Evolutionary conservation across 371 early-diverging fungal genomes (phyloP).

Genomic region (Rhizopus stolonifer): DNA sequence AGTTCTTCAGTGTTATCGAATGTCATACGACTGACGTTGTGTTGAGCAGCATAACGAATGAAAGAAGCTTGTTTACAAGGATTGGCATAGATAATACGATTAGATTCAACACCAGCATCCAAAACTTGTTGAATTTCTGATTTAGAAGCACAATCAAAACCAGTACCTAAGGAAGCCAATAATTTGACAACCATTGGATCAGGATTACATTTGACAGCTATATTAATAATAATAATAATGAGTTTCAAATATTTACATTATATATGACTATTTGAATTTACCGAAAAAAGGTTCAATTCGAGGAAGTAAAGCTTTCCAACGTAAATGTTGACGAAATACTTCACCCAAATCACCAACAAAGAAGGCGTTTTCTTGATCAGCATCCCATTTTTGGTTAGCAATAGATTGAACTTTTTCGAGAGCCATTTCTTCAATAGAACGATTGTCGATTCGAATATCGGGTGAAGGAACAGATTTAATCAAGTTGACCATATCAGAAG

Average conservation of each 20-base stretch:
- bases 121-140: constrained; percentile 87
- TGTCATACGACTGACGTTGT: constrained; percentile 89
- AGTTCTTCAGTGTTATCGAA: constrained; percentile 98
- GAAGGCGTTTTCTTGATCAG: constrained; percentile 86
- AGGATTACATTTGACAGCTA: constrained; percentile 96
- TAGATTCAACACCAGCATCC: constrained; percentile 73
- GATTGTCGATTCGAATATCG: constrained; percentile 28
- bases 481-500: constrained; percentile 9
- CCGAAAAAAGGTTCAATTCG: constrained; percentile 94
- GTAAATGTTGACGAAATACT: constrained; percentile 80
- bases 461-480: constrained; percentile 16
- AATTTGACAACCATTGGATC: constrained; percentile 84
- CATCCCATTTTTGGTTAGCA: constrained; percentile 49
- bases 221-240: constrained; percentile 9
- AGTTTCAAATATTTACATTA: not conserved
- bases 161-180: constrained; percentile 81
- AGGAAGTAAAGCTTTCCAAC: constrained; percentile 82
- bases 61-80: constrained; percentile 97
- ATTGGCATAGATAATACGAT: constrained; percentile 94
- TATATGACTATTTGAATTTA: constrained; percentile 33
- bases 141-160: constrained; percentile 93
- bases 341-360: constrained; percentile 91
- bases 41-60: constrained; percentile 79
- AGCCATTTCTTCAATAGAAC: constrained; percentile 35
- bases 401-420: constrained; percentile 38